These are phyloP conservation scores for Flueggea neowawraea DNA, from an alignment of 441 rosid species.

Conservation along the genomic window DNA sequence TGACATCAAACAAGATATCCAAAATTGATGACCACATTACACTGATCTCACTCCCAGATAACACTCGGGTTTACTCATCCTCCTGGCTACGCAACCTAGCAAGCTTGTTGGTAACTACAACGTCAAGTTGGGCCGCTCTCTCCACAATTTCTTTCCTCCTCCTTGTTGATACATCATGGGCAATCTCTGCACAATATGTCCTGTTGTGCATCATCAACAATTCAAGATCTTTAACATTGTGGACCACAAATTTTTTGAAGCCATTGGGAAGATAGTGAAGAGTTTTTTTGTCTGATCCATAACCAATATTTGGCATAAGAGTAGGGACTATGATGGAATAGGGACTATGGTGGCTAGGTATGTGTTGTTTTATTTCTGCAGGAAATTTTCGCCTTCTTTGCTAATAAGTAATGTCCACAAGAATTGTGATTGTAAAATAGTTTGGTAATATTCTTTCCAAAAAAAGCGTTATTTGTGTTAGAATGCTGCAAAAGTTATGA, in stretches of 20 bases:
- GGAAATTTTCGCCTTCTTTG: too few species aligned
- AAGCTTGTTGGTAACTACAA: conserved; percentile 69
- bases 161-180: conserved; percentile 73
- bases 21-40: not conserved
- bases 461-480: too few species aligned
- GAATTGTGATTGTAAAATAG: too few species aligned
- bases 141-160: conserved; percentile 83
- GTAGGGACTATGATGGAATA: too few species aligned
- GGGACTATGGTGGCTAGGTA: conserved; percentile 99
- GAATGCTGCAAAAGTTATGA: too few species aligned
- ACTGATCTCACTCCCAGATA: not conserved
- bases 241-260: conserved; percentile 87
- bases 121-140: conserved; percentile 84
- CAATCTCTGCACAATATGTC: conserved; percentile 88
- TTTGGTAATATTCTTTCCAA: too few species aligned
- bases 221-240: conserved; percentile 70
- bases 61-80: conserved; percentile 40
- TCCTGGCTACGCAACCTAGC: conserved; percentile 93
- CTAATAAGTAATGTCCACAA: not conserved
- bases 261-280: conserved; percentile 85
- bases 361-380: conserved; percentile 12
- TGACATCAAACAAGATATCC: too few species aligned
- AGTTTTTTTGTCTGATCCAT: conserved; percentile 84
- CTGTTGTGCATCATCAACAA: conserved; percentile 96
- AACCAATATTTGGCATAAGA: conserved; percentile 91